phyloP scores from a whole-genome alignment of 345 rosid species.

The Populus ilicifolia region DNA sequence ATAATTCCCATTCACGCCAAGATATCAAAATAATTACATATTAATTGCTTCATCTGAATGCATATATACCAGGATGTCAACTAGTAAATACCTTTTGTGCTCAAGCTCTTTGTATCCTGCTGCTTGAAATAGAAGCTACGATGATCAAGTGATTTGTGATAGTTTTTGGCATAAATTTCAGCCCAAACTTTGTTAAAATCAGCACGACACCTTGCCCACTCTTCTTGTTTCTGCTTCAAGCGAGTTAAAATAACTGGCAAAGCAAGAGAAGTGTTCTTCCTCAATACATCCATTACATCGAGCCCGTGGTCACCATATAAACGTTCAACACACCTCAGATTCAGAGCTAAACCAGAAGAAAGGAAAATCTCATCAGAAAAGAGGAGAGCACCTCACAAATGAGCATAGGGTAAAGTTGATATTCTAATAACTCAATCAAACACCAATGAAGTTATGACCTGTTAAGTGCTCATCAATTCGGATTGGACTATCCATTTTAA shows the following conservation, averaged over 20 bases:
- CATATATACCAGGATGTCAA: not conserved
- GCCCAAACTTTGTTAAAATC: constrained; percentile 99
- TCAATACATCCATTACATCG: constrained; percentile 84
- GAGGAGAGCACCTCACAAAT: constrained; percentile 10
- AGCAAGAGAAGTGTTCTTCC: constrained; percentile 80
- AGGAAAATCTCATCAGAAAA: constrained; percentile 1
- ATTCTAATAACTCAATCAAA: constrained; percentile 4
- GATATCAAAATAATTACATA: not conserved
- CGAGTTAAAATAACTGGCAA: constrained; percentile 90
- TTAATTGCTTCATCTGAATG: not conserved
- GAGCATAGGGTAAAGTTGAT: not conserved
- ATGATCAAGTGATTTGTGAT: constrained; percentile 94
- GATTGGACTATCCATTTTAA: constrained; percentile 55
- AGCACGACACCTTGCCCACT: constrained; percentile 87
- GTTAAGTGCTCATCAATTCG: constrained; percentile 74
- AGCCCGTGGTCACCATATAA: constrained; percentile 97
- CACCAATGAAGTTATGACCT: constrained; percentile 43
- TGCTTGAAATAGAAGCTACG: constrained; percentile 98
- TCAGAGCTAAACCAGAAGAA: constrained; percentile 53
- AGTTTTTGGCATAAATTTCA: constrained; percentile 87
- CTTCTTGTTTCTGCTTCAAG: constrained; percentile 95
- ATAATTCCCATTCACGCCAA: not conserved
- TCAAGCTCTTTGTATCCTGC: constrained; percentile 88
- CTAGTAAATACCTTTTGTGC: constrained; percentile 68
- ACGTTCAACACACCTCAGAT: constrained; percentile 92